A percentile compares a stretch with the other conserved stretches of the same genome.
phyloP scores from a whole-genome alignment of 768 basidiomycete genomes.

The Xerocomus spinulosus region DNA sequence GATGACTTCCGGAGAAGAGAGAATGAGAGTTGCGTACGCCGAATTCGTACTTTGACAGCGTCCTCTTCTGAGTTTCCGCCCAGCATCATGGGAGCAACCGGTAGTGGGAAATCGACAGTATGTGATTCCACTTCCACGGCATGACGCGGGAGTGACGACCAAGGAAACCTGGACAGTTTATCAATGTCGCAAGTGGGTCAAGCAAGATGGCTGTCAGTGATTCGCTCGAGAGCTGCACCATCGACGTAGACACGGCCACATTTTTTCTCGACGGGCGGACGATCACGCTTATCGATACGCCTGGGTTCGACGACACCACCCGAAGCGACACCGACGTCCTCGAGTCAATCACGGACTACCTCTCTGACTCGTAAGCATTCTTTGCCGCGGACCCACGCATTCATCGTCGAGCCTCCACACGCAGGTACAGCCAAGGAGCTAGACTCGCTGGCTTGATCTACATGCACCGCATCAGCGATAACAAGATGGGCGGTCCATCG shows the following conservation, averaged over 20 bases:
- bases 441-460: conserved; percentile 43
- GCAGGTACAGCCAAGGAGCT: conserved; percentile 25
- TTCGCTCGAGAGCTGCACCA: conserved; percentile 24
- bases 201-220: conserved; percentile 17
- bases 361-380: conserved; percentile 23
- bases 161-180: conserved; percentile 8
- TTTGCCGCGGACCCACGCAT: background rate
- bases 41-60: background rate
- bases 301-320: conserved; percentile 54
- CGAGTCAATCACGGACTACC: conserved; percentile 38
- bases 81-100: conserved; percentile 23
- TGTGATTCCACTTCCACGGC: background rate
- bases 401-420: background rate
- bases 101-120: conserved; percentile 24
- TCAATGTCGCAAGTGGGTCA: conserved; percentile 20
- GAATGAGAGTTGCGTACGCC: conserved; percentile 20
- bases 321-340: conserved; percentile 46
- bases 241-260: conserved; percentile 29
- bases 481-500: conserved; percentile 48
- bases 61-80: conserved; percentile 2
- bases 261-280: conserved; percentile 40
- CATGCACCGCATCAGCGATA: conserved; percentile 47
- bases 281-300: conserved; percentile 53
- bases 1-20: conserved; percentile 11
- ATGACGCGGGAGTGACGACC: background rate